Base-by-base conservation (phyloP, 1,284 basidiomycete genomes). In the Leucoagaricus sp. region DNA sequence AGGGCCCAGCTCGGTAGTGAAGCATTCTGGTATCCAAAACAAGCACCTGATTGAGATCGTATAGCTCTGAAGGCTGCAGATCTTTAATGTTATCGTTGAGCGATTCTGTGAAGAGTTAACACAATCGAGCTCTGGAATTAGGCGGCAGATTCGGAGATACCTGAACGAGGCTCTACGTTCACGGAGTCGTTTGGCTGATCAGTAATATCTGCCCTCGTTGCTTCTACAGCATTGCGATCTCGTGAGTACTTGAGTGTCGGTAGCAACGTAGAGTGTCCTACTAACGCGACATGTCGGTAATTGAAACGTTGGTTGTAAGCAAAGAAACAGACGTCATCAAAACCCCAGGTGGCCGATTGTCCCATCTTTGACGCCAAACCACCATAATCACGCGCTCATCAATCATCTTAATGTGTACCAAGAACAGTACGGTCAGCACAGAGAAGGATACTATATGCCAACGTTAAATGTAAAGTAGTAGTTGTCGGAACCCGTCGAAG, bases 11-110 rank as follows among this genome's bases (percentile, higher is more conserved):
- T n/a, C n/a, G n/a, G n/a, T 31, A 7, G 28, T 29, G 57, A 47
- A 49, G 19, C 46, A 17, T 47, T 21, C 5, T 29, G 53, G 44
- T 45, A 57, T 21, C 7, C 15, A 49, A 4, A 12, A 25, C 36
- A 23, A 53, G 13, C 53, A 71, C 82, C 64, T 82, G 76, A 49
- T 81, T 84, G 63, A 83, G 69, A 49, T 83, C 80, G 50, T 79
- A 76, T 36, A 83, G 63, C 46, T 3, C 42, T 31, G 41, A 44
- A 40, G 49, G 49, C 26, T 51, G 55, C 5, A 57, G 33, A 9
- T 38, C 49, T 25, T 57, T 41, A 44, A 57, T 28, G n/a, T 52
- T 19, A 17, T 29, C 47, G n/a, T 25, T 34, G 33, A 49, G 31
- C 4, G 42, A 21, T 38, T 51, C 49, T 57, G 41, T 17, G 25